phyloP scores from a whole-genome alignment of 2,329 filamentous ascomycete species.

The Ophiocordyceps robertsii region DNA sequence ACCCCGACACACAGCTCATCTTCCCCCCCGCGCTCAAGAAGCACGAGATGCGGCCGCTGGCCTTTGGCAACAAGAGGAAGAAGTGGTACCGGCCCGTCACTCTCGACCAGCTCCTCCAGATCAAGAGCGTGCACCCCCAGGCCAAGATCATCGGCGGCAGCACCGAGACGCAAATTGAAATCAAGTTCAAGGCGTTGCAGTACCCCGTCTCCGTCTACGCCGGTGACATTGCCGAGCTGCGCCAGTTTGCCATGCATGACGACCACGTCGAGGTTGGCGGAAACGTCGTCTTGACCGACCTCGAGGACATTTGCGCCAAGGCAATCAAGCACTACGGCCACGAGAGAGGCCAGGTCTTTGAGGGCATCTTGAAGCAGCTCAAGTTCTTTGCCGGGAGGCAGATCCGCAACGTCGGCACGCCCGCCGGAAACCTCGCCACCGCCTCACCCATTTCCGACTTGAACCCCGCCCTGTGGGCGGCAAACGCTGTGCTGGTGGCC shows the following conservation, averaged over 20 bases:
- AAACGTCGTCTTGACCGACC: constrained; percentile 82
- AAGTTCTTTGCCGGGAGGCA: constrained; percentile 91
- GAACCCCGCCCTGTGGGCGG: constrained; percentile 85
- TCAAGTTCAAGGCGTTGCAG: constrained; percentile 91
- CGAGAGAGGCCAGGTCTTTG: constrained; percentile 62
- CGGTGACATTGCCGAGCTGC: constrained; percentile 80
- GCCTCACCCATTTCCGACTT: constrained; percentile 94
- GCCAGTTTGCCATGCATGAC: constrained; percentile 67
- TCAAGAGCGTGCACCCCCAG: constrained; percentile 72
- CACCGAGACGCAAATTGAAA: constrained; percentile 95
- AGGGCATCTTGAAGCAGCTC: constrained; percentile 86
- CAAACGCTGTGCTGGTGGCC: constrained; percentile 68
- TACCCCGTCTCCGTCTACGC: constrained; percentile 87
- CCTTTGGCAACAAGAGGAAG: constrained; percentile 90
- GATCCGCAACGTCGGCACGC: constrained; percentile 94
- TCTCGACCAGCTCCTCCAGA: constrained; percentile 74
- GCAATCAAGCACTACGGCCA: constrained; percentile 69
- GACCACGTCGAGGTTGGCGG: constrained; percentile 84
- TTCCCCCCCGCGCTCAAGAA: constrained; percentile 79
- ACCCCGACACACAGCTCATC: constrained; percentile 86
- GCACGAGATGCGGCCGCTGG: constrained; percentile 67
- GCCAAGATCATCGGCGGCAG: constrained; percentile 94
- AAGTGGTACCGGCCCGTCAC: constrained; percentile 87
- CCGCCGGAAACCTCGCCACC: constrained; percentile 85
- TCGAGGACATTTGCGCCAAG: constrained; percentile 72